phyloP scores from a whole-genome alignment of 2,329 filamentous ascomycete species.

The Hirsutella thompsonii region DNA sequence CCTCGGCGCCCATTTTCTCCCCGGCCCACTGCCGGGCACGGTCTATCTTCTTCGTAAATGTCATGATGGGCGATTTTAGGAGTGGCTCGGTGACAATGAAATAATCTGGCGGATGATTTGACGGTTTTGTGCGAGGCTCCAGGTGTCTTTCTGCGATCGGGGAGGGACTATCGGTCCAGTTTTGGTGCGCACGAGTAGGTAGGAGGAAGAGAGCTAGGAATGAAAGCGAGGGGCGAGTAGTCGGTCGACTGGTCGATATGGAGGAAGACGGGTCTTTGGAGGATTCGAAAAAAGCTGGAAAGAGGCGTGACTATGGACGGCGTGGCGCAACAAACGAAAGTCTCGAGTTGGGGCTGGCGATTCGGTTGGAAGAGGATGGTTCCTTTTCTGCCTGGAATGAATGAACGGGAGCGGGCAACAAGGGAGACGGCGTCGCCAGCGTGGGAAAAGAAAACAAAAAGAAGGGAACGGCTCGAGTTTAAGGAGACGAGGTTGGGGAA shows the following conservation, averaged over 20 bases:
- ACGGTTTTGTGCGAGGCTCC: background rate
- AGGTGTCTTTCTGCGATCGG: too few relatives aligned
- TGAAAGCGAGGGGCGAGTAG: background rate
- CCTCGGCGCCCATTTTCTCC: conserved; percentile 88
- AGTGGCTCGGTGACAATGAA: background rate
- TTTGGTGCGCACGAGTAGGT: background rate
- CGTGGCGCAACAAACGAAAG: background rate
- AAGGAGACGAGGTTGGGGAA: conserved; percentile 2
- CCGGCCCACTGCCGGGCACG: conserved; percentile 96
- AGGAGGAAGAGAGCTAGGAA: background rate
- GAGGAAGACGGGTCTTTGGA: background rate
- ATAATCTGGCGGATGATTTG: too few relatives aligned
- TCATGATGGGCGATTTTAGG: conserved; percentile 22
- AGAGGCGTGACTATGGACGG: background rate
- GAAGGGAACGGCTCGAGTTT: background rate
- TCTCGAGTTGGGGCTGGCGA: background rate
- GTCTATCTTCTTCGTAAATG: conserved; percentile 74
- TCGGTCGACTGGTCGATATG: background rate
- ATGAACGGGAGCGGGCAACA: background rate
- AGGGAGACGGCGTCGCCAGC: background rate
- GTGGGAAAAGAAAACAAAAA: background rate
- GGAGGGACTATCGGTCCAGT: too few relatives aligned
- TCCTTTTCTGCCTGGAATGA: background rate
- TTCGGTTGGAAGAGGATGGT: background rate
- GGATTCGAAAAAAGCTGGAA: background rate